These are phyloP conservation scores for Nemania abortiva DNA, from an alignment of 2,329 filamentous ascomycete genomes.

Conservation along the genomic window DNA sequence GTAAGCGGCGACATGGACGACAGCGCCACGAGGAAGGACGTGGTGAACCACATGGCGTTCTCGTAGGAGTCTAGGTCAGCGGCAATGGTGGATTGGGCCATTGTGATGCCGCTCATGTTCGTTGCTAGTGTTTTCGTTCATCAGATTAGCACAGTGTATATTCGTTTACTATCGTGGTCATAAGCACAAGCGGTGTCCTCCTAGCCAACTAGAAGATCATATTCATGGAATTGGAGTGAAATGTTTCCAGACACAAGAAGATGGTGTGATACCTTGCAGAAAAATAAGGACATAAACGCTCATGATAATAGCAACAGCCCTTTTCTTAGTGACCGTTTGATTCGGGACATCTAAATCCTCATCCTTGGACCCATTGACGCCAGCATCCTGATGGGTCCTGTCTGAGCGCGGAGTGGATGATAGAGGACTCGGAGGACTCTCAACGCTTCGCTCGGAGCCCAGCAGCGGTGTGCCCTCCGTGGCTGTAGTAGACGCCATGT, in stretches of 20 bases:
- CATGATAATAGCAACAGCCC: slow-evolving; percentile 61
- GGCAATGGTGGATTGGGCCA: slow-evolving; percentile 82
- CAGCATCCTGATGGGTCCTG: not conserved
- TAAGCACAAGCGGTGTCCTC: not conserved
- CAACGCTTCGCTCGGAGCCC: slow-evolving; percentile 37
- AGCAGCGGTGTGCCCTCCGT: slow-evolving; percentile 50
- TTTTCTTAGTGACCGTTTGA: slow-evolving; percentile 48
- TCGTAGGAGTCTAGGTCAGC: slow-evolving; percentile 80
- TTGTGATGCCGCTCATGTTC: slow-evolving; percentile 85
- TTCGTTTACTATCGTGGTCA: not conserved
- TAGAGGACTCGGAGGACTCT: slow-evolving; percentile 8
- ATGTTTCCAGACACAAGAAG: not conserved
- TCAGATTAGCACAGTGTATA: slow-evolving; percentile 4
- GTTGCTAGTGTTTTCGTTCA: slow-evolving; percentile 54
- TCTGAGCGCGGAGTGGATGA: slow-evolving; percentile 6
- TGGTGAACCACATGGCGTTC: slow-evolving; percentile 83
- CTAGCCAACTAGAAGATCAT: not conserved
- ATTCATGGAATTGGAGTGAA: not conserved
- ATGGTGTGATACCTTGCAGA: slow-evolving; percentile 62
- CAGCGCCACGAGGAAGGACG: slow-evolving; percentile 74
- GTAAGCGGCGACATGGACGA: slow-evolving; percentile 75
- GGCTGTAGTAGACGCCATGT: slow-evolving; percentile 23
- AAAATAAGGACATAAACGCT: slow-evolving; percentile 70
- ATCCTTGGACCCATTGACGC: slow-evolving; percentile 16
- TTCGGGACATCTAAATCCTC: slow-evolving; percentile 48